Conservation (phyloP, 139 green algal species). For the Mesotaenium endlicherianum region DNA sequence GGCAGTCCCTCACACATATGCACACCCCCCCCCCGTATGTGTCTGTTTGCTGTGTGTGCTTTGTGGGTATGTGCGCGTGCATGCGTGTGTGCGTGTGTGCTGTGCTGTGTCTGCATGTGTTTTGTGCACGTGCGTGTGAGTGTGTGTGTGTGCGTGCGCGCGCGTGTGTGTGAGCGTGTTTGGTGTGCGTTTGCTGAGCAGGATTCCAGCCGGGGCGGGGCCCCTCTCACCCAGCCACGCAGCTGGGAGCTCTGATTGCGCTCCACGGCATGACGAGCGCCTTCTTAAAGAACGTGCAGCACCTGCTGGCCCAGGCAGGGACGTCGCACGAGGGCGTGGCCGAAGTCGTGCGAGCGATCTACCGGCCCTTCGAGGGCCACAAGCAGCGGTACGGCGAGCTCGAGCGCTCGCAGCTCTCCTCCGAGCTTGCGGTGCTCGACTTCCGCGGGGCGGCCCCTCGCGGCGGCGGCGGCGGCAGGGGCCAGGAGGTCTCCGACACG, state of each 20-base stretch:
- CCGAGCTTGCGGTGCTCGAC: constrained; percentile 27
- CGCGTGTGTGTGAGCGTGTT: too few relatives aligned
- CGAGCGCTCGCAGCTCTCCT: constrained; percentile 47
- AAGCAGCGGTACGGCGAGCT: constrained; percentile 57
- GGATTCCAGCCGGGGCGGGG: too few relatives aligned
- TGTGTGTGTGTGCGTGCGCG: too few relatives aligned
- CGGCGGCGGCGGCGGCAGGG: constrained; percentile 5
- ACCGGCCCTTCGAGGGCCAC: constrained; percentile 34
- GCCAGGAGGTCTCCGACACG: constrained; percentile 22
- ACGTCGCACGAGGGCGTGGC: not conserved
- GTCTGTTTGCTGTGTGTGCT: too few relatives aligned
- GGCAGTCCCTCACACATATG: not conserved
- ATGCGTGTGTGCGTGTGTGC: too few relatives aligned
- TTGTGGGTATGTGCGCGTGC: too few relatives aligned
- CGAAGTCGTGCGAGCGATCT: constrained; percentile 30
- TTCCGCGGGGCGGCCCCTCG: constrained; percentile 41
- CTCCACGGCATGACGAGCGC: constrained; percentile 28
- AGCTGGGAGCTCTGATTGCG: not conserved
- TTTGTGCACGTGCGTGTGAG: too few relatives aligned
- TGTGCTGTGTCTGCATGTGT: too few relatives aligned
- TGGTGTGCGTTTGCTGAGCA: too few relatives aligned
- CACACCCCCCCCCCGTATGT: too few relatives aligned
- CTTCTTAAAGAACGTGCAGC: constrained; percentile 36
- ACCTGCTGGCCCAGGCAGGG: constrained; percentile 16
- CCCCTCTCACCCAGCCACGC: not conserved